Conservation (phyloP, 305 asterid species). For the Solanum chacoense region DNA sequence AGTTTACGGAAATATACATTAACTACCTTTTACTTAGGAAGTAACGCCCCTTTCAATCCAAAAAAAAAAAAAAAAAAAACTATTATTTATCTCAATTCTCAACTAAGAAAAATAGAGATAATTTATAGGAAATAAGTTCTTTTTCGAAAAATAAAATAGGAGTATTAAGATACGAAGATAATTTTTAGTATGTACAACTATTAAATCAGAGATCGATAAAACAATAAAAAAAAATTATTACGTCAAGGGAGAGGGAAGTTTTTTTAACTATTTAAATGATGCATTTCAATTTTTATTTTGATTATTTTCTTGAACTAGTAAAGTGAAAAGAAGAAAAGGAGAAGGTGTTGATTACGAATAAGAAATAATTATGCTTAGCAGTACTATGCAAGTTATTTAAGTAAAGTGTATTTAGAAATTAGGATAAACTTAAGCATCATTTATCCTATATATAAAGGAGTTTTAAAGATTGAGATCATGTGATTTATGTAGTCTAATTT, state of each 20-base stretch:
- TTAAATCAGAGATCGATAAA: neutral
- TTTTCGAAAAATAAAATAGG: neutral
- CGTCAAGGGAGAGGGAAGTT: neutral
- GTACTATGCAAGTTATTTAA: neutral
- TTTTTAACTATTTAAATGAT: neutral
- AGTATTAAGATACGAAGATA: neutral
- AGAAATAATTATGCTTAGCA: neutral
- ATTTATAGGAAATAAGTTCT: neutral
- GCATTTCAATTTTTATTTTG: neutral
- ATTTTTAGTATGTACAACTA: neutral
- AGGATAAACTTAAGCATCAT: neutral
- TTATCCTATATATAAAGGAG: neutral
- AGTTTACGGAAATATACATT: neutral
- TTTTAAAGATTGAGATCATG: neutral
- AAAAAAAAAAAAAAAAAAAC: neutral
- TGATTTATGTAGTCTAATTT: neutral
- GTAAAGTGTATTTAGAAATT: neutral
- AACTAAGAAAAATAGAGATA: neutral
- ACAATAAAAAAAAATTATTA: neutral
- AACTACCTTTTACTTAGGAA: neutral
- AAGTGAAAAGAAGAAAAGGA: neutral
- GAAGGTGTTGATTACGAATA: neutral
- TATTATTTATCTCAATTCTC: neutral
- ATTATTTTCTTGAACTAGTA: neutral
- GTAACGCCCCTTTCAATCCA: neutral